Conservation (phyloP, 2,329 filamentous ascomycete species). For the Teratosphaeriaceae sp. region DNA sequence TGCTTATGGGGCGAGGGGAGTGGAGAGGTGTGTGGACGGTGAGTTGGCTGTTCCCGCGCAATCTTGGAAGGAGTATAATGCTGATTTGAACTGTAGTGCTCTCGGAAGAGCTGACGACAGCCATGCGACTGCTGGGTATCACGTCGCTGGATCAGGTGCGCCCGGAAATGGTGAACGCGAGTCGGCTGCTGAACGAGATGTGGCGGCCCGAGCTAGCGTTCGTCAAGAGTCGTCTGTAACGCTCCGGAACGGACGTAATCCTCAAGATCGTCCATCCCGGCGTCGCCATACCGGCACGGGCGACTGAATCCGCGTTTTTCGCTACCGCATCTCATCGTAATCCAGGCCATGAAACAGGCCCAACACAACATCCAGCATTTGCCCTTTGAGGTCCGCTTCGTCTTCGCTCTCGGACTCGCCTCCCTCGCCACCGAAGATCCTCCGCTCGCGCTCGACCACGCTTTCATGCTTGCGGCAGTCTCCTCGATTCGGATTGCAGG, state of each 20-base stretch:
- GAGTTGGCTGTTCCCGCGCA: not conserved
- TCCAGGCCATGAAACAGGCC: conserved; percentile 40
- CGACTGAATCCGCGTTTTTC: not conserved
- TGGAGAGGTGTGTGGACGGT: conserved; percentile 2
- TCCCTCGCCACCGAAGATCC: conserved; percentile 38
- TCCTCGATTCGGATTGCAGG: not conserved
- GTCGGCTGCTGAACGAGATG: conserved; percentile 2
- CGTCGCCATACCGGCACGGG: not conserved
- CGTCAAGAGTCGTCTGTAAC: conserved; percentile 1
- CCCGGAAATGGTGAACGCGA: not conserved
- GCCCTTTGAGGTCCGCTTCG: conserved; percentile 29
- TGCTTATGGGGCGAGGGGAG: conserved; percentile 28
- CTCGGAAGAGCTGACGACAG: not conserved
- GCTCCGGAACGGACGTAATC: not conserved
- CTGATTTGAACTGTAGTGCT: not conserved
- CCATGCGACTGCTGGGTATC: conserved; percentile 2
- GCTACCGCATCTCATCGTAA: conserved; percentile 28
- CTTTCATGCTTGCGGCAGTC: conserved; percentile 6
- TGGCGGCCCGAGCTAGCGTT: not conserved
- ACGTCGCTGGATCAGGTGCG: conserved; percentile 1
- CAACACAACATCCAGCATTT: conserved; percentile 42
- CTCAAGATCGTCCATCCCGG: too few relatives aligned
- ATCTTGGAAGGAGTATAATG: not conserved
- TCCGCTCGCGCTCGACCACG: conserved; percentile 15
- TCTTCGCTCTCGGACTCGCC: conserved; percentile 27